phyloP scores from a whole-genome alignment of 1,284 basidiomycete genomes.

The Puccinia horiana region DNA sequence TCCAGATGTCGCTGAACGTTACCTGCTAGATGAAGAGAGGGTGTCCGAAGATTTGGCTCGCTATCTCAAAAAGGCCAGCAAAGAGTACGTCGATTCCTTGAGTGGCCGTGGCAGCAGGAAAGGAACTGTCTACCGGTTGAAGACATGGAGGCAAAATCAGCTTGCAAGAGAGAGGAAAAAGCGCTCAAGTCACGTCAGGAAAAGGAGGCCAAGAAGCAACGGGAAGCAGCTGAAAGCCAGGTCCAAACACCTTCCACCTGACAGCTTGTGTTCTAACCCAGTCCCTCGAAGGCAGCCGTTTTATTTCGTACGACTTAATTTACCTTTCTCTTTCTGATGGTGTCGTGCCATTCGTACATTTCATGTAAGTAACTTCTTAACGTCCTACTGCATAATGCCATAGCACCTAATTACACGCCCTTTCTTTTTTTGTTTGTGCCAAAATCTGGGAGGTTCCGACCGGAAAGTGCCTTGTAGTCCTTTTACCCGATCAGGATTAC shows the following conservation, averaged over 20 bases:
- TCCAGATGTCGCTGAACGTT: slow-evolving; percentile 9
- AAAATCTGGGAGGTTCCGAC: no score
- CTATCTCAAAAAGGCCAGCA: slow-evolving; percentile 37
- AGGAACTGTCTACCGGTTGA: not conserved
- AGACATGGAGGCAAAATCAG: slow-evolving; percentile 13
- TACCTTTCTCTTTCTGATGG: no score
- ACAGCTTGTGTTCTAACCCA: no score
- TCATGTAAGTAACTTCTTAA: no score
- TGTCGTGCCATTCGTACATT: no score
- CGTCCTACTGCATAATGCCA: no score
- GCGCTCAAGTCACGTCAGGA: not conserved
- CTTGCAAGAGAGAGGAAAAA: not conserved
- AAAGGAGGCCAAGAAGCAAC: slow-evolving; percentile 8
- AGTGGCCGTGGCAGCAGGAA: slow-evolving; percentile 27
- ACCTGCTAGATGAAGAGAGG: slow-evolving; percentile 38
- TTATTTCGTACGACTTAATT: no score
- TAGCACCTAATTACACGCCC: no score
- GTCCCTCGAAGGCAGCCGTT: no score
- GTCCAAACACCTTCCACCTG: not conserved
- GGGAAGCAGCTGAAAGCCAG: not conserved
- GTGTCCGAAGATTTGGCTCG: slow-evolving; percentile 44
- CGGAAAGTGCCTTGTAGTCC: no score
- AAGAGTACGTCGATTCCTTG: slow-evolving; percentile 33
- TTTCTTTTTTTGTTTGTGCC: no score
- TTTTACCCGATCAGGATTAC: no score